Conservation (phyloP, 805 yeast genomes). For the Nakazawaea holstii region DNA sequence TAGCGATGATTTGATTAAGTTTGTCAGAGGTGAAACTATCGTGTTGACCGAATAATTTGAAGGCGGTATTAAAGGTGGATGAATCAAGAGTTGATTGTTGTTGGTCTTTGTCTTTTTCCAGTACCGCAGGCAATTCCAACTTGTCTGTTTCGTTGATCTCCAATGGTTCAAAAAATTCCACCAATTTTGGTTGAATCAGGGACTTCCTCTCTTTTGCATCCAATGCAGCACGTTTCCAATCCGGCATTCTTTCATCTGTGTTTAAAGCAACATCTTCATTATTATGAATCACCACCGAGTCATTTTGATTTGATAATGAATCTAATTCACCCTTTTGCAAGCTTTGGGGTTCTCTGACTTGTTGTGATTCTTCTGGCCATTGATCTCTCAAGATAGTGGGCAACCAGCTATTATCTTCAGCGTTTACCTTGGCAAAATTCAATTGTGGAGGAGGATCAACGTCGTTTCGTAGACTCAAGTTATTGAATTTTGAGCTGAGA, state of each 20-base stretch:
- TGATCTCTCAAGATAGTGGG: slow-evolving; percentile 7
- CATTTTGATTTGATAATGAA: not conserved
- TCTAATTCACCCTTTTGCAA: not conserved
- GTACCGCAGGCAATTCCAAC: not conserved
- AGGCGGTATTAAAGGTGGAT: slow-evolving; percentile 10
- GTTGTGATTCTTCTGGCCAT: not conserved
- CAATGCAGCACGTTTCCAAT: slow-evolving; percentile 7
- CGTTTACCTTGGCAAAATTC: not conserved
- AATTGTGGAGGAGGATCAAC: not conserved
- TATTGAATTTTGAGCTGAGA: not conserved
- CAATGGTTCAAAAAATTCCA: slow-evolving; percentile 8
- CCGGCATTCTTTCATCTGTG: slow-evolving; percentile 4
- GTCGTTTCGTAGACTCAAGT: not conserved
- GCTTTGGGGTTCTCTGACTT: not conserved
- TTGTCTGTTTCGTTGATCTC: not conserved
- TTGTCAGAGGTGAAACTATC: slow-evolving; percentile 10
- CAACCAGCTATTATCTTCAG: not conserved
- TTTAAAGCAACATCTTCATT: not conserved
- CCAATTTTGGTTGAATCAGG: slow-evolving; percentile 7
- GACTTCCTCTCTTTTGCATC: slow-evolving; percentile 1
- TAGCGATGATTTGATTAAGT: slow-evolving; percentile 8
- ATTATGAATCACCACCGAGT: slow-evolving; percentile 10
- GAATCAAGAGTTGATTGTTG: slow-evolving; percentile 10
- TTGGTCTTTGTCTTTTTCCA: not conserved
- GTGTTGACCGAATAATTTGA: slow-evolving; percentile 10